Percentiles rank a stretch among this genome's conserved stretches.
phyloP scores from a whole-genome alignment of 148 eudicot genomes.

The Simmondsia chinensis region DNA sequence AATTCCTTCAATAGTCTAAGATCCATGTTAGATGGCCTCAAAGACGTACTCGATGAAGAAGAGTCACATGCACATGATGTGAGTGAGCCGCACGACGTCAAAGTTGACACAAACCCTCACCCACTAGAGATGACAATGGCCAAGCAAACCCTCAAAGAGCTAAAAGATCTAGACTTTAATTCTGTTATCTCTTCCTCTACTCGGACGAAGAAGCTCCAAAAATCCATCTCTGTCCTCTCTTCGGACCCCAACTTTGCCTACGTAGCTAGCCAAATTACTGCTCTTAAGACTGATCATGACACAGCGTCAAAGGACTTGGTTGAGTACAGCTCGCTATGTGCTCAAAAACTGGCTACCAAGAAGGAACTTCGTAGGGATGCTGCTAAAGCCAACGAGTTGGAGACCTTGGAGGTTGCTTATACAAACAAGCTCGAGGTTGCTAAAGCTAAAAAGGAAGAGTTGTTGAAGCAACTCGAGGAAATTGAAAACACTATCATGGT shows the following conservation, averaged over 20 bases:
- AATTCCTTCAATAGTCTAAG: constrained; percentile 24
- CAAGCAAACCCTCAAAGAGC: constrained; percentile 27
- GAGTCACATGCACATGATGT: constrained; percentile 3
- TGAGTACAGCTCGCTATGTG: constrained; percentile 10
- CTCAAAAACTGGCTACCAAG: constrained; percentile 12
- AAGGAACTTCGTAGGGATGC: constrained; percentile 21
- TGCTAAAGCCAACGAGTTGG: constrained; percentile 27
- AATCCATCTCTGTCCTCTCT: constrained; percentile 16
- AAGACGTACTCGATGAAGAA: constrained; percentile 17
- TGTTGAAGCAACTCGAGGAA: constrained; percentile 25
- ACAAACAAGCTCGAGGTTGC: constrained; percentile 11
- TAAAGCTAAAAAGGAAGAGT: constrained; percentile 17
- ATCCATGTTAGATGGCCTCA: constrained; percentile 20
- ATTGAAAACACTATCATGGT: constrained; percentile 19
- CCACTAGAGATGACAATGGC: constrained; percentile 32
- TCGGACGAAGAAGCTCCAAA: constrained; percentile 16
- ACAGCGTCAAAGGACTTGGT: constrained; percentile 13
- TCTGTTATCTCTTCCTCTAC: constrained; percentile 11
- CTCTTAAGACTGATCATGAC: constrained; percentile 15
- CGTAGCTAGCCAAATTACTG: constrained; percentile 6
- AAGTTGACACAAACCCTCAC: constrained; percentile 12
- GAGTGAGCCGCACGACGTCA: not conserved
- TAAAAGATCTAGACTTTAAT: constrained; percentile 10
- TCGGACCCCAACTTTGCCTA: constrained; percentile 7
- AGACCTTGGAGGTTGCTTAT: constrained; percentile 22